Evolutionary conservation across 192 early-diverging fungal genomes (phyloP).

Genomic region (Gaertneriomyces semiglobifer): DNA sequence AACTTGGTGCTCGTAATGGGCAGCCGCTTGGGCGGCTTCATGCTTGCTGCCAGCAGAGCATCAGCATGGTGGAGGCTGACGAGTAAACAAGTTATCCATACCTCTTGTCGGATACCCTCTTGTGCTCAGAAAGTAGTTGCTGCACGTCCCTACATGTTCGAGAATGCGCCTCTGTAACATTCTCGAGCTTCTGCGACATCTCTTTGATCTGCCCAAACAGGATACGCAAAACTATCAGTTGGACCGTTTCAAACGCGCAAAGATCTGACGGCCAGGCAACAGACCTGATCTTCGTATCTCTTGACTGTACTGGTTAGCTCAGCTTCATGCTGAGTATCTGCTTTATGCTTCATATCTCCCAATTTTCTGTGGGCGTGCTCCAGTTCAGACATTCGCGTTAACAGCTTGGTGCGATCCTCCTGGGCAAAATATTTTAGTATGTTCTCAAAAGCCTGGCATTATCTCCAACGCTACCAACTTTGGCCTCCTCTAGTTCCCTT

Average conservation of each 20-base stretch:
- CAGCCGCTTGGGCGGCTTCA: constrained; percentile 18
- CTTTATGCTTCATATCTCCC: constrained; percentile 17
- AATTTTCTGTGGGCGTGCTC: constrained; percentile 42
- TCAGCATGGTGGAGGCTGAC: background rate
- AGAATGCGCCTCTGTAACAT: constrained; percentile 36
- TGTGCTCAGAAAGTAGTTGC: constrained; percentile 38
- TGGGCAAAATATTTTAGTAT: constrained; percentile 1
- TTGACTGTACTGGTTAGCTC: constrained; percentile 19
- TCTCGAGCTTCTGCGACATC: constrained; percentile 34
- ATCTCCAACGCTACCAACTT: constrained; percentile 13
- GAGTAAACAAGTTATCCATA: background rate
- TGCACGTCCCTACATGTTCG: constrained; percentile 43
- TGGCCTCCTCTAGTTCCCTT: constrained; percentile 46
- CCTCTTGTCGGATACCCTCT: constrained; percentile 34
- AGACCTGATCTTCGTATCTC: constrained; percentile 30
- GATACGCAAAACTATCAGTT: background rate
- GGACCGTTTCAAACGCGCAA: too few relatives aligned
- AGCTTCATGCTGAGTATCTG: constrained; percentile 18
- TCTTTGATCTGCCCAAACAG: constrained; percentile 26
- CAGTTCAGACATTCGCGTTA: constrained; percentile 30
- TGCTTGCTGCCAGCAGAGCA: constrained; percentile 26
- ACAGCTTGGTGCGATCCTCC: constrained; percentile 34
- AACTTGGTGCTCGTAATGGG: constrained; percentile 31
- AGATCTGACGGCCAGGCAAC: background rate
- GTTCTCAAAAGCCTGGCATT: background rate